A percentile compares a stretch with the other conserved stretches of the same genome.
phyloP scores from a whole-genome alignment of 495 filamentous ascomycete genomes.

The Aspergillus olivimuriae region DNA sequence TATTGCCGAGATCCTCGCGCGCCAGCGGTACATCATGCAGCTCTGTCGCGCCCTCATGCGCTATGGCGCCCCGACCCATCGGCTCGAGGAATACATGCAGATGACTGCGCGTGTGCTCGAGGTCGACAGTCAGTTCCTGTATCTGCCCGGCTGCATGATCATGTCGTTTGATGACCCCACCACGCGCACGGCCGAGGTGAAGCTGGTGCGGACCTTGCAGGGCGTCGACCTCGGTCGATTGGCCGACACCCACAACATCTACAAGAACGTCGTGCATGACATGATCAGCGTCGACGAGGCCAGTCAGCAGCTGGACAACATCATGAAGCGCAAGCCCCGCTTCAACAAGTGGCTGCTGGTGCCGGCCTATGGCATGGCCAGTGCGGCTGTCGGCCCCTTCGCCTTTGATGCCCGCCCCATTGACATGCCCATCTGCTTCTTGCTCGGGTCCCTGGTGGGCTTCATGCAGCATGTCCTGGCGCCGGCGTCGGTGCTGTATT shows the following conservation, averaged over 20 bases:
- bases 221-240: conserved; percentile 82
- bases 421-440: conserved; percentile 81
- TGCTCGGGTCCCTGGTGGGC: conserved; percentile 76
- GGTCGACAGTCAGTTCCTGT: conserved; percentile 86
- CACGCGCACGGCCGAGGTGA: conserved; percentile 89
- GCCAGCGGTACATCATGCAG: conserved; percentile 81
- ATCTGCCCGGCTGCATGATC: conserved; percentile 92
- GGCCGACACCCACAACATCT: conserved; percentile 79
- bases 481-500: conserved; percentile 66
- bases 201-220: conserved; percentile 70
- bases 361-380: conserved; percentile 73
- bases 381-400: conserved; percentile 72
- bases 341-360: conserved; percentile 70
- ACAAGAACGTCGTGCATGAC: conserved; percentile 91
- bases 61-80: conserved; percentile 72
- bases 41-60: conserved; percentile 84
- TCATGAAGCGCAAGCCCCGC: conserved; percentile 59
- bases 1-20: conserved; percentile 77
- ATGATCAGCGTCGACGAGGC: conserved; percentile 81
- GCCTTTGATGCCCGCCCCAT: conserved; percentile 80
- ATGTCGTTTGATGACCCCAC: conserved; percentile 87
- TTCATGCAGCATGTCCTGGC: conserved; percentile 76
- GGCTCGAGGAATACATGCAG: conserved; percentile 81
- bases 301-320: conserved; percentile 58
- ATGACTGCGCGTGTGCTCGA: conserved; percentile 86